These are phyloP conservation scores for Penicillium sp. DNA, from an alignment of 2,329 filamentous ascomycete genomes.

Conservation along the genomic window DNA sequence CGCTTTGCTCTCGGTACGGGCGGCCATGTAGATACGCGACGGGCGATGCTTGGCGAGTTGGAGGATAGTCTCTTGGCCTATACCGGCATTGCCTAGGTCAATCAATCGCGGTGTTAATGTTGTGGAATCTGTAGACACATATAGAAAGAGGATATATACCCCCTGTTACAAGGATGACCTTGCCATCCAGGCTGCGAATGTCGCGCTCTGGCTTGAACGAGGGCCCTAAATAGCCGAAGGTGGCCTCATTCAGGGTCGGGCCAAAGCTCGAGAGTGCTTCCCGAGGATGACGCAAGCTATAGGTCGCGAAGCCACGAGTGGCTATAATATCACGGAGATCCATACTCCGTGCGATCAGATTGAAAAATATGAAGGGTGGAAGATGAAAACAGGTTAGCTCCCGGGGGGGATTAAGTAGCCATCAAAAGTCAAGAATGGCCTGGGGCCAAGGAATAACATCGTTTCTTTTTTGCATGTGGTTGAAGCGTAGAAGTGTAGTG, in stretches of 20 bases:
- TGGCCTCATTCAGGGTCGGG: constrained; percentile 36
- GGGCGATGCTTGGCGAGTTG: constrained; percentile 52
- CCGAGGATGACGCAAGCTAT: constrained; percentile 28
- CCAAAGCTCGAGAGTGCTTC: constrained; percentile 32
- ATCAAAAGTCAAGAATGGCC: background rate
- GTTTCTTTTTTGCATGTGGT: background rate
- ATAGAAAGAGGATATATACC: constrained; percentile 31
- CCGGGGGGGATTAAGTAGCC: background rate
- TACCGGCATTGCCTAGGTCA: constrained; percentile 44
- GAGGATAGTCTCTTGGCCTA: constrained; percentile 48
- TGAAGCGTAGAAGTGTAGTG: too few species aligned
- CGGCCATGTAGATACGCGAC: constrained; percentile 54
- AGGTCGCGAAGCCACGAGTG: constrained; percentile 16
- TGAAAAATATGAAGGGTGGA: background rate
- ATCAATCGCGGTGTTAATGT: background rate
- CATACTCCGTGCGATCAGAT: constrained; percentile 16
- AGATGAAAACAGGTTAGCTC: background rate
- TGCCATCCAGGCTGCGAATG: constrained; percentile 47
- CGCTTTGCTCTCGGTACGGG: constrained; percentile 45
- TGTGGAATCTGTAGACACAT: background rate
- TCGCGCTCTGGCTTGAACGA: constrained; percentile 46
- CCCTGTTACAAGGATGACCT: constrained; percentile 53
- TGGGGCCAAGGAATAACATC: background rate
- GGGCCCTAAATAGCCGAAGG: constrained; percentile 31
- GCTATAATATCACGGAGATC: constrained; percentile 15